Evolutionary conservation across 208 protist genomes (phyloP), one percentile per base, ranked within the genome.

Genomic region (Phytomonas francai): DNA sequence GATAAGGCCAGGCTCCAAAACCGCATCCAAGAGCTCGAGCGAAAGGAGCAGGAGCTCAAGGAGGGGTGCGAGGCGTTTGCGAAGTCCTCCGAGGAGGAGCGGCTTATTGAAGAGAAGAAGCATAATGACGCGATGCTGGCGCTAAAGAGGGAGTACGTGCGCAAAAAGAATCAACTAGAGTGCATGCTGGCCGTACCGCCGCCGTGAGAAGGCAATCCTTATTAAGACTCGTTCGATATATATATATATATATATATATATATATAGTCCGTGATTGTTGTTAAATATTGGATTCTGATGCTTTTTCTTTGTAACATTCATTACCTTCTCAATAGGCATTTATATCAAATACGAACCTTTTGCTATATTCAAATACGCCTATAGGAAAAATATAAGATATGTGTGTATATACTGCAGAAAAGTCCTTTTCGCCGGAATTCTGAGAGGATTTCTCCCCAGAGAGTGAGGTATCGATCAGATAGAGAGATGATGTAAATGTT

Each of bases 91-190:
- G 86, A 96, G 71, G 88, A 94, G 64, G 73, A 87, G 67, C 79
- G 87, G 73, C 75, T 94, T 45, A 91, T 94, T 70, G 74, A 82
- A 33, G 84, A 86, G 42, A 94, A 91, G 74, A 59, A 85, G 64
- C 85, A 94, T 71, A 83, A 59, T 61, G 91, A 96, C 54, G 84
- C 80, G 49, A 67, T 94, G 56, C 64, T 79, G 25, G 81, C 79
- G 31, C 79, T 96, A 42, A 87, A 85, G 74, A 88, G 88, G 75
- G 91, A 96, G 59, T 83, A 82, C 19, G 63, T 86, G 14, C 69
- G 77, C 12, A 96, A 96, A 76, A 75, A 79, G 2, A 84, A 80
- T 42, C 88, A 93, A 73, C 72, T 96, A 31, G 88, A 96, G 78
- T 68, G 83, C 39, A 80, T 93, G 81, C 62, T 91, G 3, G 82